Conservation (phyloP, 2,329 filamentous ascomycete genomes). For the Colletotrichum sp. region DNA sequence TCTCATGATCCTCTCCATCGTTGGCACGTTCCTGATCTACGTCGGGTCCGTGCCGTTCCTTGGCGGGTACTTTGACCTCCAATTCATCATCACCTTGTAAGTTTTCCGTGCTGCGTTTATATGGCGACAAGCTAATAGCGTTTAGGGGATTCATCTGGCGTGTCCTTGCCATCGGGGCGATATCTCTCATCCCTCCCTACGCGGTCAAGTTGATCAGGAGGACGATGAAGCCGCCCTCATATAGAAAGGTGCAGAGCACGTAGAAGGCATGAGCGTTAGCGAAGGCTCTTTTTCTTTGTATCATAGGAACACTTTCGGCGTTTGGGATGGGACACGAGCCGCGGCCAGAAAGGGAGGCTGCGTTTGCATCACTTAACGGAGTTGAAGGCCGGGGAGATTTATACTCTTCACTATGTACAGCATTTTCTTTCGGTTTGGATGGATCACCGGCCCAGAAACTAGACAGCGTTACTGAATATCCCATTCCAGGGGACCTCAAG, state of each 20-base stretch:
- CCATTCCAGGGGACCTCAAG: background rate
- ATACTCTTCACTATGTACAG: background rate
- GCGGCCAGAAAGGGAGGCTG: background rate
- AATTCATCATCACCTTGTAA: constrained; percentile 74
- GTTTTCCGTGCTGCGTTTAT: constrained; percentile 28
- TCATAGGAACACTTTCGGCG: background rate
- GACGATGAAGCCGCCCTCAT: constrained; percentile 89
- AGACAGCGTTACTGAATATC: constrained; percentile 21
- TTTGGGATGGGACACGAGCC: background rate
- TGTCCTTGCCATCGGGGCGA: constrained; percentile 76
- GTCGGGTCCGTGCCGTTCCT: constrained; percentile 85
- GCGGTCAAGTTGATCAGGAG: constrained; percentile 83
- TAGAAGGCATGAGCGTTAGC: constrained; percentile 31
- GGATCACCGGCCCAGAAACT: constrained; percentile 2
- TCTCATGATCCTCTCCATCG: constrained; percentile 82
- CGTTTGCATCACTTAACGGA: constrained; percentile 15
- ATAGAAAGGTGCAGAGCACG: constrained; percentile 85
- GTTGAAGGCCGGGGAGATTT: background rate
- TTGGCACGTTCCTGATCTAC: constrained; percentile 84
- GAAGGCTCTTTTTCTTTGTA: background rate
- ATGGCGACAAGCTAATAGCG: background rate
- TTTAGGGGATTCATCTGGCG: constrained; percentile 85
- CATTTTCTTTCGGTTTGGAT: constrained; percentile 12
- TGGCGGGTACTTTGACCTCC: constrained; percentile 86
- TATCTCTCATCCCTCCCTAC: constrained; percentile 86